phyloP scores from a whole-genome alignment of 805 yeast genomes.

The Tanozyma kutaoensis region DNA sequence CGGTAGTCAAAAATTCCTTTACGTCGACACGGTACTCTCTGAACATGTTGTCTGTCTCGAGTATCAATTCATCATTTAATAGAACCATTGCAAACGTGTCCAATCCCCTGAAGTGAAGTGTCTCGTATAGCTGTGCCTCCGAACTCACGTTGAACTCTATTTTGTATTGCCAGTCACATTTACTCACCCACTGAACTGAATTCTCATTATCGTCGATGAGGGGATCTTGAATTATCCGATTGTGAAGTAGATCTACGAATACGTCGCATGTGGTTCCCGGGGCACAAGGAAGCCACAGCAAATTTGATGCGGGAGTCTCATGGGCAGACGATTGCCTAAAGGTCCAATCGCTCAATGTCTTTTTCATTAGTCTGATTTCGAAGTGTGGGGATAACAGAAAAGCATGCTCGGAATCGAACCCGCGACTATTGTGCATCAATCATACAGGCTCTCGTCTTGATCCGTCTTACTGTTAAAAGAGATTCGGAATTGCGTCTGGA shows the following conservation, averaged over 20 bases:
- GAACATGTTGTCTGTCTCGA: constrained; percentile 32
- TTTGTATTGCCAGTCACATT: constrained; percentile 35
- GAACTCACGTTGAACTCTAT: constrained; percentile 5
- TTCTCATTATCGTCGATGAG: constrained; percentile 29
- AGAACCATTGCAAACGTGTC: constrained; percentile 29
- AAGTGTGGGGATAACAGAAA: no score
- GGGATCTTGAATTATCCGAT: constrained; percentile 31
- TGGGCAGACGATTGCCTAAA: no score
- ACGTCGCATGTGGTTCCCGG: constrained; percentile 11
- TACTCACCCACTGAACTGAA: constrained; percentile 37
- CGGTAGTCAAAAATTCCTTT: constrained; percentile 3
- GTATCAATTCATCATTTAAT: constrained; percentile 22
- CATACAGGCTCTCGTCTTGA: no score
- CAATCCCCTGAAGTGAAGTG: constrained; percentile 28
- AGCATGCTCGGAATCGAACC: no score
- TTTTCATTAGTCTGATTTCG: no score
- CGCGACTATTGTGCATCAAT: no score
- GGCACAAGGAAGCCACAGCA: background rate
- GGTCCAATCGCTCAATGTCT: no score
- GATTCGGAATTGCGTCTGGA: no score
- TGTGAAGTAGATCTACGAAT: constrained; percentile 25
- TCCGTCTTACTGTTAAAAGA: no score
- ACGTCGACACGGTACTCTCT: constrained; percentile 17
- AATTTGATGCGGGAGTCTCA: no score
- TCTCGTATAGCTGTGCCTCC: constrained; percentile 4